These are phyloP conservation scores for Trypanosoma conorhini DNA, from an alignment of 208 protist genomes.

Conservation along the genomic window DNA sequence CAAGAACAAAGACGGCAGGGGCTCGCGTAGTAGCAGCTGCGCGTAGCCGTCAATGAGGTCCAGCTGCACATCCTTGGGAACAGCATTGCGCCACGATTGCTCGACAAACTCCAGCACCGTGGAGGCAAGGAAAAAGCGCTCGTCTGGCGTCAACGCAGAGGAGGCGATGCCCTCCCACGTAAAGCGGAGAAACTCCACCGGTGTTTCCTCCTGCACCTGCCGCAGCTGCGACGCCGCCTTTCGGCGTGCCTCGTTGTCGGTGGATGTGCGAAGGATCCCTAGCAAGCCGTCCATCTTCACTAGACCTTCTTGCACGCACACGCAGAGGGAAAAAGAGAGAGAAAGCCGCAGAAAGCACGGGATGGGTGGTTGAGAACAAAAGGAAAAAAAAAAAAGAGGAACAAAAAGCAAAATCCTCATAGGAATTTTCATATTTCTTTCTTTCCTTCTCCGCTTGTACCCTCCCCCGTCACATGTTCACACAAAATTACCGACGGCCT, in stretches of 20 bases:
- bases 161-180: slow-evolving; percentile 54
- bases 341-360: slow-evolving; percentile 5
- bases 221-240: slow-evolving; percentile 50
- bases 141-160: slow-evolving; percentile 15
- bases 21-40: slow-evolving; percentile 33
- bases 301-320: slow-evolving; percentile 11
- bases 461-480: neutral
- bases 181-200: slow-evolving; percentile 59
- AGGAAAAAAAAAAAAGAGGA: slow-evolving; percentile 17
- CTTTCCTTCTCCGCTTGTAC: neutral
- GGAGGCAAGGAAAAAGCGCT: slow-evolving; percentile 74
- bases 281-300: slow-evolving; percentile 53
- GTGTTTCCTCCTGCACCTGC: slow-evolving; percentile 51
- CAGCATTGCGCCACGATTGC: slow-evolving; percentile 58
- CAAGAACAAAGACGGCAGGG: slow-evolving; percentile 34
- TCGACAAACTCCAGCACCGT: slow-evolving; percentile 62
- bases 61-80: slow-evolving; percentile 37
- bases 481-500: slow-evolving; percentile 65
- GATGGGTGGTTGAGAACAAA: slow-evolving; percentile 6
- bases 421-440: neutral
- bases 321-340: neutral
- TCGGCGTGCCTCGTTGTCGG: slow-evolving; percentile 66
- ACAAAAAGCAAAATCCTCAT: slow-evolving; percentile 19
- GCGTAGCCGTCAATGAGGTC: slow-evolving; percentile 43
- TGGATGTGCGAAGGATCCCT: slow-evolving; percentile 48